A percentile compares a stretch with the other conserved stretches of the same genome.
phyloP scores from a whole-genome alignment of 495 filamentous ascomycete species.

The Mytilinidion resinicola region DNA sequence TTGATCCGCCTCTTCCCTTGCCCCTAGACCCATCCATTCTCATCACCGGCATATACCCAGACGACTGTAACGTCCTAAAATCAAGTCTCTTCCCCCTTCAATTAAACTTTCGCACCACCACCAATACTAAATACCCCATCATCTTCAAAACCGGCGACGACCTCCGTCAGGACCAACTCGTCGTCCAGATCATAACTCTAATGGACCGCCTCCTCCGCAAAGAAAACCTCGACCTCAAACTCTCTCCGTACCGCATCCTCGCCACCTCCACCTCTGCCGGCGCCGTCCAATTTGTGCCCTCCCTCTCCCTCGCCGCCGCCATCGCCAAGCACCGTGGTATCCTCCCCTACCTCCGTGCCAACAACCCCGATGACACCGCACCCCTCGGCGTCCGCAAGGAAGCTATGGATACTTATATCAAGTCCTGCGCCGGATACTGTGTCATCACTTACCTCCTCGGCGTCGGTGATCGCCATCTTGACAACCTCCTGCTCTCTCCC shows the following conservation, averaged over 20 bases:
- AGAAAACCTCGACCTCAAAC: slow-evolving; percentile 92
- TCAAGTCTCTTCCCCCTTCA: slow-evolving; percentile 85
- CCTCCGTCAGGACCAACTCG: slow-evolving; percentile 92
- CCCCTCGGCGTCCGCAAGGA: slow-evolving; percentile 86
- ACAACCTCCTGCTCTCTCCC: slow-evolving; percentile 88
- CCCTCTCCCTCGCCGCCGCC: slow-evolving; percentile 72
- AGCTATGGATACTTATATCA: slow-evolving; percentile 91
- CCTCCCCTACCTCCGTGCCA: slow-evolving; percentile 77
- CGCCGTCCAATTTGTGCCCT: slow-evolving; percentile 86
- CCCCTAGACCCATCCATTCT: slow-evolving; percentile 80
- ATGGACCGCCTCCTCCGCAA: slow-evolving; percentile 97
- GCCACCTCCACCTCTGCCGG: slow-evolving; percentile 86
- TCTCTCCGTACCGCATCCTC: slow-evolving; percentile 92
- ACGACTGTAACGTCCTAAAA: slow-evolving; percentile 90
- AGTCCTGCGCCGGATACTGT: slow-evolving; percentile 94
- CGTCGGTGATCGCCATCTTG: slow-evolving; percentile 91
- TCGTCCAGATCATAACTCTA: slow-evolving; percentile 95
- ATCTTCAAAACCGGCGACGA: slow-evolving; percentile 98
- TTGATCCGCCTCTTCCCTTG: slow-evolving; percentile 82
- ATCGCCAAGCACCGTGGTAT: slow-evolving; percentile 72
- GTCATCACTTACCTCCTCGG: slow-evolving; percentile 99
- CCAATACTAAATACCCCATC: slow-evolving; percentile 74
- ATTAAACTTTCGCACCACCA: slow-evolving; percentile 78
- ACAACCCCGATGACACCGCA: slow-evolving; percentile 80
- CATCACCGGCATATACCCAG: slow-evolving; percentile 71